Percentiles rank a stretch among this genome's conserved stretches.
Conservation (phyloP, 805 yeast species). For the Zygosaccharomyces bailii region DNA sequence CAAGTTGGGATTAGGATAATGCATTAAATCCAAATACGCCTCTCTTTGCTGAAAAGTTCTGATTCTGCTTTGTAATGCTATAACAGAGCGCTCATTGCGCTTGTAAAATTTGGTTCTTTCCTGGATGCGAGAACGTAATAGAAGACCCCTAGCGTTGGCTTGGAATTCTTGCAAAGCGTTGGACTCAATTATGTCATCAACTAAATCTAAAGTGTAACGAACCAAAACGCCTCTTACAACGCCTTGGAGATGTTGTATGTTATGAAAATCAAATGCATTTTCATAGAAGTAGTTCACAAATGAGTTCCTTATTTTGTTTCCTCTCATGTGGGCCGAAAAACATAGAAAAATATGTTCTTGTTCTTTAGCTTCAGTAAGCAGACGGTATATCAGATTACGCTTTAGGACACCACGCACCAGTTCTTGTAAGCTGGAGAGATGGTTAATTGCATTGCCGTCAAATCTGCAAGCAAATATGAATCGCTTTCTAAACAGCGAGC, state of each 20-base stretch:
- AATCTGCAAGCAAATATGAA: slow-evolving; percentile 1
- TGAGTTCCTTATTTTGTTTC: slow-evolving; percentile 6
- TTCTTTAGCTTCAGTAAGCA: slow-evolving; percentile 1
- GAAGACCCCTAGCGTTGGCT: slow-evolving; percentile 48
- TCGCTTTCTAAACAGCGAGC: slow-evolving; percentile 39
- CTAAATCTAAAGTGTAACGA: slow-evolving; percentile 53
- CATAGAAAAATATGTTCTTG: neutral
- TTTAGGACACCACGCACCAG: neutral
- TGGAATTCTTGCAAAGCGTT: slow-evolving; percentile 48
- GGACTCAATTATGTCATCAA: slow-evolving; percentile 51
- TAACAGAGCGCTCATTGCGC: slow-evolving; percentile 53
- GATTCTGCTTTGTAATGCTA: slow-evolving; percentile 70
- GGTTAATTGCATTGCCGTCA: neutral
- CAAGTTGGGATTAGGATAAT: slow-evolving; percentile 72
- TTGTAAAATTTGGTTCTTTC: slow-evolving; percentile 47
- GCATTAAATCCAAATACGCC: slow-evolving; percentile 71
- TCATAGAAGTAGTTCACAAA: slow-evolving; percentile 3
- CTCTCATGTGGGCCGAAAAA: slow-evolving; percentile 19
- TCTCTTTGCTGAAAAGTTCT: slow-evolving; percentile 63
- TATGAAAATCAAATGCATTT: neutral
- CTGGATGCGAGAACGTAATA: slow-evolving; percentile 38
- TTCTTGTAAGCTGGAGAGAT: neutral
- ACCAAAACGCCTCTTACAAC: slow-evolving; percentile 58
- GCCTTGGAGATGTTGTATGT: slow-evolving; percentile 48
- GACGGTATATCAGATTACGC: neutral